Evolutionary conservation across 208 protist species (phyloP), one percentile per base, ranked within the genome.

Genomic region (Acanthamoeba culbertsoni): DNA sequence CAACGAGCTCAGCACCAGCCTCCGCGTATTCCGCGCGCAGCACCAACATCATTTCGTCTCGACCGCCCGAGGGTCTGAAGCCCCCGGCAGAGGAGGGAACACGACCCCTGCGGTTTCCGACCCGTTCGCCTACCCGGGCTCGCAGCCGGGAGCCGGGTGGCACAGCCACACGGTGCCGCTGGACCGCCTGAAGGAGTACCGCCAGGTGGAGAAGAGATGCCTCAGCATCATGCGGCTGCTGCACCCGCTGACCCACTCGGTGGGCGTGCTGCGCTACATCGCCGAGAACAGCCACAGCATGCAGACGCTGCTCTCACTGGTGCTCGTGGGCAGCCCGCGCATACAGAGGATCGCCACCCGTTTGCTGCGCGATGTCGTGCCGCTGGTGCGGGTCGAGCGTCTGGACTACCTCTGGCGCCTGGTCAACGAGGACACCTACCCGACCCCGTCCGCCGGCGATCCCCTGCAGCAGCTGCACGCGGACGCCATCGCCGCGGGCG

Each of bases 201-300:
- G 43, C 31, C 55, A 42, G 0, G 46, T 55, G 0, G 86, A 92
- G 62, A 42, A 46, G 31, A 23, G 62, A 33, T 92, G 62, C 62
- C 48, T 63, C 20, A 40, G 77, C 28, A 37, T 71, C 59, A 40
- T 92, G 31, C 42, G 40, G 45, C 35, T 92, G 45, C 42, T 92
- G 3, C 48, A 59, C 23, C 45, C 86, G 5, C 43, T 92, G 31
- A 92, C 62, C 3, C 4, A 59, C 59, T 92, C 86, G 10, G 45
- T 55, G 16, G 86, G 26, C 18, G 62, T 92, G 33, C 45, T 71
- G 31, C 43, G 86, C 43, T 77, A 92, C 86, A 71, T 92, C 53
- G 62, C 63, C 62, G 55, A 71, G 40, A 79, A 53, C 86, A 62
- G 45, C 63, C 55, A 77, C 45, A 92, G 59, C 45, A 92, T 92